phyloP scores from a whole-genome alignment of 257 asterid species.

The Striga asiatica region DNA sequence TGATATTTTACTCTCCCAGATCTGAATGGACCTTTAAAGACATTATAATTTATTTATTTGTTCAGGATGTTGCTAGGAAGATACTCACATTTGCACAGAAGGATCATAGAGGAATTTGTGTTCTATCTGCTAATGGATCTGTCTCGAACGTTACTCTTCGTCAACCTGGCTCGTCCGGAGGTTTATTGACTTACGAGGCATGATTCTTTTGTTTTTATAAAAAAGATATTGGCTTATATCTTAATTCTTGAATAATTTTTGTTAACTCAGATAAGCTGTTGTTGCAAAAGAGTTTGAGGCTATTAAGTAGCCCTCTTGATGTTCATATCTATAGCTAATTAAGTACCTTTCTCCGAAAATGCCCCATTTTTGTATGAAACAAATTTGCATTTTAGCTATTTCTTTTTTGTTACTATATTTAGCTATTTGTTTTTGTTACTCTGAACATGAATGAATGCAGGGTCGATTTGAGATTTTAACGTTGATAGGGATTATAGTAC shows the following conservation, averaged over 20 bases:
- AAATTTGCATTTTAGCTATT: too few relatives aligned
- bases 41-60: background rate
- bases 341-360: too few relatives aligned
- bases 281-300: too few relatives aligned
- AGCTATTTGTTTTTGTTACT: background rate
- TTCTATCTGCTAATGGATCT: conserved; percentile 85
- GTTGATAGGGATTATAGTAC: too few relatives aligned
- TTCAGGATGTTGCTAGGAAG: conserved; percentile 89
- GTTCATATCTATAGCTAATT: too few relatives aligned
- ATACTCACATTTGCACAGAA: conserved; percentile 67
- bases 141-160: conserved; percentile 84
- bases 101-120: conserved; percentile 73
- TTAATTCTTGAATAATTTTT: too few relatives aligned
- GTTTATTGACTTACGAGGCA: conserved; percentile 82
- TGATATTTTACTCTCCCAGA: background rate
- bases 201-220: background rate
- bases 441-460: conserved; percentile 31
- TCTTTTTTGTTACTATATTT: too few relatives aligned
- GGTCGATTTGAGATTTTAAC: conserved; percentile 89
- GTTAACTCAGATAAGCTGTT: too few relatives aligned
- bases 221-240: too few relatives aligned
- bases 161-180: conserved; percentile 94
- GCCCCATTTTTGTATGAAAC: too few relatives aligned
- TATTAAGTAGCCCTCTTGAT: too few relatives aligned
- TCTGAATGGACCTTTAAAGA: background rate